These are phyloP conservation scores for Spergularia marina DNA, from an alignment of 148 eudicot genomes.

Conservation along the genomic window DNA sequence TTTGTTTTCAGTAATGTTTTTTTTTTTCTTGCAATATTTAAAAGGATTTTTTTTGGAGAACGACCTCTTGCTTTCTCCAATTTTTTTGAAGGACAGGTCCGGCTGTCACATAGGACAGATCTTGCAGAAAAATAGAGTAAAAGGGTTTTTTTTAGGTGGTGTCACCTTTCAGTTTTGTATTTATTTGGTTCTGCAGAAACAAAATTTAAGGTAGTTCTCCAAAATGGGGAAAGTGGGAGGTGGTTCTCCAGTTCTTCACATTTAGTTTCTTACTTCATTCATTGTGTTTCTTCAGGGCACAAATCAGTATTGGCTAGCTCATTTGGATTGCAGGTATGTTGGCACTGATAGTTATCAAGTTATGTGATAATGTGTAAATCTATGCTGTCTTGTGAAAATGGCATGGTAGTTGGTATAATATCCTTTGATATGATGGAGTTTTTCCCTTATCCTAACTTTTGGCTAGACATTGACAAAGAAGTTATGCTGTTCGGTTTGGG, in stretches of 20 bases:
- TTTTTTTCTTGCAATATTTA: neutral
- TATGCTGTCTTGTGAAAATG: neutral
- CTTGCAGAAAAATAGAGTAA: too few species aligned
- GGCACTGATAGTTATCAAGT: neutral
- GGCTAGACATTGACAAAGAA: neutral
- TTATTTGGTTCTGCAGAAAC: too few species aligned
- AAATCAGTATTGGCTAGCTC: conserved; percentile 30
- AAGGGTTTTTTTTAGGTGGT: too few species aligned
- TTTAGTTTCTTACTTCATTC: neutral
- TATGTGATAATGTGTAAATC: neutral
- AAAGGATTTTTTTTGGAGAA: too few species aligned
- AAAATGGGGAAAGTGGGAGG: too few species aligned
- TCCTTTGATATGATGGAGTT: neutral
- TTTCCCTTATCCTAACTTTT: neutral
- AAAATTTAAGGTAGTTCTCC: too few species aligned
- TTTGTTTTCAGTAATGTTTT: neutral
- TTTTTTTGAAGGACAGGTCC: too few species aligned
- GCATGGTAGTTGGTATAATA: neutral
- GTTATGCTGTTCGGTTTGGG: neutral
- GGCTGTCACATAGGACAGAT: too few species aligned
- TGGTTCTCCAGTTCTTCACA: neutral
- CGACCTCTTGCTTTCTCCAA: too few species aligned
- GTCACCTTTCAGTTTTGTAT: too few species aligned
- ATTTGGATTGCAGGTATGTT: conserved; percentile 51
- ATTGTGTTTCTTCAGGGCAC: conserved; percentile 36